These are phyloP conservation scores for Caulochytrium protostelioides DNA, from an alignment of 371 early-diverging fungal genomes.

Conservation along the genomic window DNA sequence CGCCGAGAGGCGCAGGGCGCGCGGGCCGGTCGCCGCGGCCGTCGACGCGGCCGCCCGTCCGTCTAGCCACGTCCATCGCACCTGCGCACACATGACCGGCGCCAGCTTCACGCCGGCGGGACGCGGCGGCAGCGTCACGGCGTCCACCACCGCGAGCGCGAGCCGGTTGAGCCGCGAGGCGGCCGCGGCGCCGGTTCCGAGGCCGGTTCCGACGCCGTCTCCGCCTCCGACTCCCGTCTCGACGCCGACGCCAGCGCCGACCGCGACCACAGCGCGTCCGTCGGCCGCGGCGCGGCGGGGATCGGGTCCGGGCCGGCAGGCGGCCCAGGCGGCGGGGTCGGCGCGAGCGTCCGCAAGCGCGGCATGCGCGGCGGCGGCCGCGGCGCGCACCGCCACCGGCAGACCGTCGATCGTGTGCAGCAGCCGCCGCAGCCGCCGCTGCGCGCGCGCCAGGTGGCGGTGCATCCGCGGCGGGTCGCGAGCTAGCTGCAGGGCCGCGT, in stretches of 20 bases:
- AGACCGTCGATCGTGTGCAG: no score
- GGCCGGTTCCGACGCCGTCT: no score
- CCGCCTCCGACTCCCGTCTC: no score
- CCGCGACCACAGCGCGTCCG: not conserved
- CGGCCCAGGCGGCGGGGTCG: not conserved
- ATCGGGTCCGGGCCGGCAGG: not conserved
- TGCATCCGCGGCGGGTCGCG: no score
- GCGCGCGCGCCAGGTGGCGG: no score
- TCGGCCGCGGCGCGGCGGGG: not conserved
- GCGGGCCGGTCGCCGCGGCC: not conserved
- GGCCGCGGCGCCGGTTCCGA: no score
- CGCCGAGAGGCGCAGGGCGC: not conserved
- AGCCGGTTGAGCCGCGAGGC: no score
- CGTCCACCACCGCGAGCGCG: no score
- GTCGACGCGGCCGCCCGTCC: not conserved
- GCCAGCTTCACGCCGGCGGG: no score
- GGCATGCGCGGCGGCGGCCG: not conserved
- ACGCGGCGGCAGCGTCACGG: no score
- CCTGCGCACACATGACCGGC: not conserved
- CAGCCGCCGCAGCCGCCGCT: not conserved
- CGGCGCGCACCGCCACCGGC: not conserved
- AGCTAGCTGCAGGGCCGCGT: no score
- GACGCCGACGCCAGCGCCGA: not conserved
- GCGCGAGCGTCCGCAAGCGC: not conserved
- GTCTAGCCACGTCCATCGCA: not conserved